Evolutionary conservation across 2,329 filamentous ascomycete species (phyloP).

Genomic region (Alternaria tenuissima): DNA sequence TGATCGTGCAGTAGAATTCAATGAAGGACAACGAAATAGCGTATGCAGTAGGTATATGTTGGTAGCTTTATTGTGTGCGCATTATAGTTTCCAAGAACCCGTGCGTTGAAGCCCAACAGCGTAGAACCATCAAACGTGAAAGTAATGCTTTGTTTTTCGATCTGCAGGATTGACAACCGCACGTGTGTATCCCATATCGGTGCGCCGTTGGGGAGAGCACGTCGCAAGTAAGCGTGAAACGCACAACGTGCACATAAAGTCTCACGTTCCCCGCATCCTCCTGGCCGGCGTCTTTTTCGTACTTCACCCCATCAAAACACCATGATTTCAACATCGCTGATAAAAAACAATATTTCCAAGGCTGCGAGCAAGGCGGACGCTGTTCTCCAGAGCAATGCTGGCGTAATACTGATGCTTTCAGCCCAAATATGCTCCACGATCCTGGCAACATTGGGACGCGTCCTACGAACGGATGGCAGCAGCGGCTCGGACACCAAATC

Average conservation of each 20-base stretch:
- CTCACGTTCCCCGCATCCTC: not conserved
- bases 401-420: not conserved
- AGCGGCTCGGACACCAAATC: not conserved
- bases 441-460: not conserved
- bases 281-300: not conserved
- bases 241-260: not conserved
- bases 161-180: too few relatives aligned
- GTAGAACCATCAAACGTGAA: not conserved
- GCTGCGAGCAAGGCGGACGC: not conserved
- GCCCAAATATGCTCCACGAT: not conserved
- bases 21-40: not conserved
- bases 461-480: not conserved
- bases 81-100: not conserved
- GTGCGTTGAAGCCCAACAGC: not conserved
- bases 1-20: not conserved
- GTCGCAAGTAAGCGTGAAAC: not conserved
- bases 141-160: too few relatives aligned
- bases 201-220: not conserved
- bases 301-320: not conserved
- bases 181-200: too few relatives aligned
- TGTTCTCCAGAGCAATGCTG: not conserved
- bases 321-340: not conserved
- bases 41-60: not conserved
- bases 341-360: not conserved
- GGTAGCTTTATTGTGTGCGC: not conserved